Base-by-base conservation (phyloP, 768 basidiomycete genomes). In the Paxillus rubicundulus region DNA sequence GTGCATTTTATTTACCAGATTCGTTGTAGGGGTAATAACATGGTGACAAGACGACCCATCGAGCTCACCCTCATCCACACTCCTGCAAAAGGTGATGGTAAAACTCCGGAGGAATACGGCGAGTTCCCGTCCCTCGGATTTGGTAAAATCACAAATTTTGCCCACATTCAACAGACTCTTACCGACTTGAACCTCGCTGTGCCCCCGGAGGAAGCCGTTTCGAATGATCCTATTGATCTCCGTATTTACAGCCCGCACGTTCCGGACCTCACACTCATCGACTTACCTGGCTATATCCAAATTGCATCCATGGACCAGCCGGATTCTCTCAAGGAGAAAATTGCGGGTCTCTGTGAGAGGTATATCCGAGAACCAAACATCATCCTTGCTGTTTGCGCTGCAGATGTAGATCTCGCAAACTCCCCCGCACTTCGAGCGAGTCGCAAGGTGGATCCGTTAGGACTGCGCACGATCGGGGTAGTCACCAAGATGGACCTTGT, bases 311-410 rank as follows among this genome's bases (percentile, higher is more conserved):
- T 98, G 73, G 96, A 99, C 74, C 97, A 99, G 66, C 97, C 97
- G 0, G 95, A 98, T 57, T 77, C 80, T 17, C 80, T 99, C 55
- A 97, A 92, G 67, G 92, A 96, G 64, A 96, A 98, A 70, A 96
- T 99, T 55, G 76, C 89, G 0, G 62, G 67, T 9, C 76, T 99
- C 1, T 98, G 97, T 71, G 97, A 98, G 51, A 91, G 86, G 66
- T 99, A 99, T 69, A 99, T 99, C 62, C 85, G 91, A n/a, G 93
- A 98, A 67, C 96, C 97, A n/a, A 99, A 99, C 70, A 93, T 99
- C 70, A 89, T 98, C 61, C 82, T 99, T n/a, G 96, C 97, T 5
- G 92, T 99, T 16, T 99, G 97, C 66, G 91, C 97, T 8, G 97
- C 97, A 8, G 95, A 99, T 67, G 97, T 99, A 50, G 97, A 99